Percentiles rank a stretch among this genome's conserved stretches.
Conservation (phyloP, 225 moss, liverwort and hornwort genomes). For the Thuidium tamariscinum region DNA sequence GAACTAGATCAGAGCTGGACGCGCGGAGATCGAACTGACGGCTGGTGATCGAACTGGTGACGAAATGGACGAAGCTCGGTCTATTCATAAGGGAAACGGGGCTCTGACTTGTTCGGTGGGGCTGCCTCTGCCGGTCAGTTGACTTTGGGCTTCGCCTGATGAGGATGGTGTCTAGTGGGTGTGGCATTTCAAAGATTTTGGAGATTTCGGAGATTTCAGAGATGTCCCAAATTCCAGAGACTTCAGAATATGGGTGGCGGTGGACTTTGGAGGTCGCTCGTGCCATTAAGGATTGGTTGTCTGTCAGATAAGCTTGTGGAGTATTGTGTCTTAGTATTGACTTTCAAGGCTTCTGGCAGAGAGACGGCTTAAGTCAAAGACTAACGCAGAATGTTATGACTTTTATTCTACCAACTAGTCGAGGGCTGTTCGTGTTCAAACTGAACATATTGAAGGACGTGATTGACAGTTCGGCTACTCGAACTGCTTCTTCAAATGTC, state of each 20-base stretch:
- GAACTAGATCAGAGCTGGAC: not conserved
- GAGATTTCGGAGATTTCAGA: not conserved
- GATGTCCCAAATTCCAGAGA: not conserved
- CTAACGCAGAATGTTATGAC: not conserved
- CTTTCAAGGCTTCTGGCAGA: not conserved
- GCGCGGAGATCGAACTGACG: not conserved
- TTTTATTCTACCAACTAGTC: not conserved
- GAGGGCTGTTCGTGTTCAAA: not conserved
- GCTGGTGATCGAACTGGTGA: not conserved
- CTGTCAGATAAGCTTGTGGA: constrained; percentile 9
- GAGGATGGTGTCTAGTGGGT: not conserved
- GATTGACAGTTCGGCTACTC: not conserved
- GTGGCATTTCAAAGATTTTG: not conserved
- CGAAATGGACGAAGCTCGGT: not conserved
- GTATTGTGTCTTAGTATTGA: constrained; percentile 1
- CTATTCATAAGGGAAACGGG: not conserved
- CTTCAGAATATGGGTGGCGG: not conserved
- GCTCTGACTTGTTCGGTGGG: constrained; percentile 7
- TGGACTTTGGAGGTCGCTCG: constrained; percentile 3
- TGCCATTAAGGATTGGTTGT: not conserved
- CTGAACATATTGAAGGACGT: not conserved
- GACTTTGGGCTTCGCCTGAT: constrained; percentile 2
- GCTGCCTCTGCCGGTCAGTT: not conserved
- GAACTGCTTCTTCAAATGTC: not conserved
- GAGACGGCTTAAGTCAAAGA: not conserved